Evolutionary conservation across 2,329 filamentous ascomycete genomes (phyloP).

Genomic region (Pseudofabraea citricarpa): DNA sequence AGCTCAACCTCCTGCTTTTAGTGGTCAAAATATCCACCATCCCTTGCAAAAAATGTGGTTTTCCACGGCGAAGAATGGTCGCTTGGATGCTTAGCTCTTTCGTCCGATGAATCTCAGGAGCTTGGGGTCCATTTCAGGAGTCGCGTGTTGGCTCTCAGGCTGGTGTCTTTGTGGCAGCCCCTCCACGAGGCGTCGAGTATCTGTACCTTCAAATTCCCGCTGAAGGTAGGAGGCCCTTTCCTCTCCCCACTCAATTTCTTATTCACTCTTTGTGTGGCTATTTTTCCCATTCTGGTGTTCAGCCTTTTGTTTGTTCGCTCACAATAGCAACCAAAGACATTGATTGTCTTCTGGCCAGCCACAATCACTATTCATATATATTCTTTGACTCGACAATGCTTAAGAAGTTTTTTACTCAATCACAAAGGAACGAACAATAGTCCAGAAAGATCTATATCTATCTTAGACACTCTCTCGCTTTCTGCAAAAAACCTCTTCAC

Average conservation of each 20-base stretch:
- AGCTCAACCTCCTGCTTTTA: not conserved
- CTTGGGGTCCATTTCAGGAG: too few species aligned
- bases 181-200: too few species aligned
- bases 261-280: slow-evolving; percentile 1
- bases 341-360: not conserved
- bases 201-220: not conserved
- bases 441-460: not conserved
- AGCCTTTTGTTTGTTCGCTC: slow-evolving; percentile 1
- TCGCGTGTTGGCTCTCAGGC: too few species aligned
- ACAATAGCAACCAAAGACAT: not conserved
- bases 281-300: not conserved
- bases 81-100: too few species aligned
- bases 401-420: not conserved
- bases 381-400: not conserved
- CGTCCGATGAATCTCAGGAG: too few species aligned
- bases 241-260: not conserved
- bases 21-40: not conserved
- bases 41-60: too few species aligned
- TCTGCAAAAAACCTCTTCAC: not conserved
- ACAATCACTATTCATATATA: slow-evolving; percentile 2
- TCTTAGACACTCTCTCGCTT: not conserved
- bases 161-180: too few species aligned
- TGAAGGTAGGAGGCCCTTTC: not conserved
- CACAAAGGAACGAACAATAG: not conserved
- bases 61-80: too few species aligned